Conservation (phyloP, 2,329 filamentous ascomycete genomes). For the Cercospora zeae-maydis region DNA sequence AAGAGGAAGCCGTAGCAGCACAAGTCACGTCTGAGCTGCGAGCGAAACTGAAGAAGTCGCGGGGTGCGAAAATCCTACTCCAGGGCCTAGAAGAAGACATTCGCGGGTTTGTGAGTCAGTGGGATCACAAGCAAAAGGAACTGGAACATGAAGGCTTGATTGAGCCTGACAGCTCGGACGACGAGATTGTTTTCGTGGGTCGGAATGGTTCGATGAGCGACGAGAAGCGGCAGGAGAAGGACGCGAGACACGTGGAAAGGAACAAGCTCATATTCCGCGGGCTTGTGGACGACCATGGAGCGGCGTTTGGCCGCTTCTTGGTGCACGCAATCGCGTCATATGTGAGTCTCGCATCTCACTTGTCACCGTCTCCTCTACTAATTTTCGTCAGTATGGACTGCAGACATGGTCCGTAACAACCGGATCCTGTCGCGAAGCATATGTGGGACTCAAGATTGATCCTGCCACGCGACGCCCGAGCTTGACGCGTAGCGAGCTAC, state of each 20-base stretch:
- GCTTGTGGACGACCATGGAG: constrained; percentile 68
- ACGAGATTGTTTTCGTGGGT: constrained; percentile 89
- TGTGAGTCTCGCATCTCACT: constrained; percentile 24
- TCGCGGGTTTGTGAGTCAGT: constrained; percentile 65
- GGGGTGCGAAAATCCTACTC: constrained; percentile 74
- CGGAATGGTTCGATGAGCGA: constrained; percentile 62
- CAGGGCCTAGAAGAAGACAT: constrained; percentile 83
- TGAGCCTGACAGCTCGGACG: constrained; percentile 59
- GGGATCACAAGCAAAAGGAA: constrained; percentile 50
- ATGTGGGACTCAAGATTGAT: constrained; percentile 66
- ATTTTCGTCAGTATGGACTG: constrained; percentile 63
- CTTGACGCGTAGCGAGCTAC: constrained; percentile 45
- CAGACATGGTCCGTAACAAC: constrained; percentile 76
- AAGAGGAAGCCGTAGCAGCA: constrained; percentile 43
- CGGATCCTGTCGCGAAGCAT: constrained; percentile 71
- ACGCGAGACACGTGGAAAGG: constrained; percentile 51
- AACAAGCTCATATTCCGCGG: constrained; percentile 79
- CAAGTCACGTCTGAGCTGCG: constrained; percentile 76
- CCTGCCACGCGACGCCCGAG: constrained; percentile 34
- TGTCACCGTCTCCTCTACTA: not conserved
- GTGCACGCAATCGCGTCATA: constrained; percentile 90
- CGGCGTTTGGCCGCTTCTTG: constrained; percentile 86
- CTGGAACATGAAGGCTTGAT: constrained; percentile 46
- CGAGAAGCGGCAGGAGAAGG: constrained; percentile 51
- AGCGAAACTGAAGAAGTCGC: constrained; percentile 72